phyloP scores from a whole-genome alignment of 2,329 filamentous ascomycete species.

The Westerdykella aurantiaca region DNA sequence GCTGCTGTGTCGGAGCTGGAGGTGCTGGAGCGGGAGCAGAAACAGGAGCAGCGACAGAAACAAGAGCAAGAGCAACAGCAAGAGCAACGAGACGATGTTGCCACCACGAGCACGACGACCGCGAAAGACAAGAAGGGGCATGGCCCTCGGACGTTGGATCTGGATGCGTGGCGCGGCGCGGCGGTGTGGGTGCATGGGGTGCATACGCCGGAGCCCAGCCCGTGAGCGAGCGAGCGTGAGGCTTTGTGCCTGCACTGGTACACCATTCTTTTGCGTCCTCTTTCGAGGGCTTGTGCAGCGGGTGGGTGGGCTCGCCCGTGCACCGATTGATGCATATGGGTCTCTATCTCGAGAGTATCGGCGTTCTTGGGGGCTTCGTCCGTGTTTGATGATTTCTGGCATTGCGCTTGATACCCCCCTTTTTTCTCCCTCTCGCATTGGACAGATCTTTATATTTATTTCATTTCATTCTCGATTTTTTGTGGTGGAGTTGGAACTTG shows the following conservation, averaged over 20 bases:
- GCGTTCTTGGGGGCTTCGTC: neutral
- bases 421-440: neutral
- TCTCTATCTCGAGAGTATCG: too few relatives aligned
- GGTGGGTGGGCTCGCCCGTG: neutral
- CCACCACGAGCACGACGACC: neutral
- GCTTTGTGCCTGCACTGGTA: too few relatives aligned
- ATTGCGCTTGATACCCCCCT: too few relatives aligned
- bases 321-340: conserved; percentile 3
- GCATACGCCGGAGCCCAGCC: conserved; percentile 38
- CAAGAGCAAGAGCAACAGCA: neutral
- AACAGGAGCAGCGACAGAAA: neutral
- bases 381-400: neutral
- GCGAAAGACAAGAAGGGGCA: conserved; percentile 10
- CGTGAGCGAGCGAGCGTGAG: too few relatives aligned
- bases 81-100: conserved; percentile 1
- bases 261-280: too few relatives aligned
- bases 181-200: conserved; percentile 30
- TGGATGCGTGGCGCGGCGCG: conserved; percentile 14
- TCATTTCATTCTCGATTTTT: neutral
- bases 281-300: neutral
- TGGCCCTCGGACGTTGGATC: conserved; percentile 17
- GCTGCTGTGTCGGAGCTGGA: neutral
- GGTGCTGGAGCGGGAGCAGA: neutral
- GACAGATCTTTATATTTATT: neutral
- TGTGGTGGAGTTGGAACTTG: conserved; percentile 3